These are phyloP conservation scores for Areca catechu DNA, from an alignment of 176 grass and related monocot species.

Conservation along the genomic window DNA sequence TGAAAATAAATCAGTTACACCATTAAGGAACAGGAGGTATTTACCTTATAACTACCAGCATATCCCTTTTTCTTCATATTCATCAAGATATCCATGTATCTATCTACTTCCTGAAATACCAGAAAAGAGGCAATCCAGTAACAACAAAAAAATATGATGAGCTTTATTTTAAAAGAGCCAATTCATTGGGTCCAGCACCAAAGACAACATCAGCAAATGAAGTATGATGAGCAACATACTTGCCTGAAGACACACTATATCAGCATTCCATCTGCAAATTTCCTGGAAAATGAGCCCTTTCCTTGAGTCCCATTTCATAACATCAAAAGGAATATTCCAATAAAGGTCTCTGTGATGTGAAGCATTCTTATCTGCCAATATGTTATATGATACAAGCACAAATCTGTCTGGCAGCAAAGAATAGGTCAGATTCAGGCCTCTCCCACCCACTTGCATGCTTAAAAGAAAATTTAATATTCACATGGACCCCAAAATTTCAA, in stretches of 20 bases:
- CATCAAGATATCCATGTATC: slow-evolving; percentile 37
- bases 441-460: too few species aligned
- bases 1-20: too few species aligned
- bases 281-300: slow-evolving; percentile 55
- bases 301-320: slow-evolving; percentile 65
- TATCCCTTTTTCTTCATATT: slow-evolving; percentile 56
- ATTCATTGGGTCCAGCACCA: too few species aligned
- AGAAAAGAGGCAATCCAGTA: background rate
- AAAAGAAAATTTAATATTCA: too few species aligned
- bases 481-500: too few species aligned
- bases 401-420: slow-evolving; percentile 35
- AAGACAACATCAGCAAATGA: too few species aligned
- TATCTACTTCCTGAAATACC: slow-evolving; percentile 70
- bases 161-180: background rate
- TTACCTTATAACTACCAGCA: slow-evolving; percentile 62
- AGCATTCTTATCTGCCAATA: slow-evolving; percentile 68
- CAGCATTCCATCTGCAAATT: slow-evolving; percentile 58
- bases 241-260: slow-evolving; percentile 88
- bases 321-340: slow-evolving; percentile 45
- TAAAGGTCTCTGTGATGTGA: slow-evolving; percentile 58
- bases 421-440: too few species aligned
- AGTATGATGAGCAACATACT: background rate
- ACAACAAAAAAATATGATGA: slow-evolving; percentile 2
- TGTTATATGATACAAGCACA: slow-evolving; percentile 84
- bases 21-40: slow-evolving; percentile 1